Evolutionary conservation across 2,329 filamentous ascomycete genomes (phyloP).

Genomic region (Zasmidium cellare): DNA sequence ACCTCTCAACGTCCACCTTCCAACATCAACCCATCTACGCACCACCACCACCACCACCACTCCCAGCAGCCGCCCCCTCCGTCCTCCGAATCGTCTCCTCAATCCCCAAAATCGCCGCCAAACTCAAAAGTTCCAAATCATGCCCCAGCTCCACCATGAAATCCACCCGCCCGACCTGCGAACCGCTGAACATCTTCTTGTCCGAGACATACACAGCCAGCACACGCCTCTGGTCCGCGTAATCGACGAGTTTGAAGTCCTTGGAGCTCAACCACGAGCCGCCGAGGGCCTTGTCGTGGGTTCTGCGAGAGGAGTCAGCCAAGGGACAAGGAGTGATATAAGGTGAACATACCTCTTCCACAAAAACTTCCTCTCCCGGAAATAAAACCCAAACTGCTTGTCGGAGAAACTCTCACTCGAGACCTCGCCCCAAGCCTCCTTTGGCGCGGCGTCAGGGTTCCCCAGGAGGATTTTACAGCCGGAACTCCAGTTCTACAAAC

Average conservation of each 20-base stretch:
- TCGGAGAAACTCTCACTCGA: not conserved
- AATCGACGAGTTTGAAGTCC: conserved; percentile 9
- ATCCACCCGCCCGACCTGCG: conserved; percentile 4
- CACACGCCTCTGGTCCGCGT: not conserved
- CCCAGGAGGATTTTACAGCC: not conserved
- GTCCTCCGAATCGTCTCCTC: conserved; percentile 2
- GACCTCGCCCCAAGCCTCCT: not conserved
- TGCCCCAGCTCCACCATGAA: conserved; percentile 10
- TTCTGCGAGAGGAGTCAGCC: not conserved
- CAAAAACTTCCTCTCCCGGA: not conserved
- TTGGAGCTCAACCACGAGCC: not conserved
- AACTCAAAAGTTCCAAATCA: conserved; percentile 3
- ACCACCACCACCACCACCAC: not conserved
- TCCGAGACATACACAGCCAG: conserved; percentile 3
- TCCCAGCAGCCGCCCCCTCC: not conserved
- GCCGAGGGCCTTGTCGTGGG: conserved; percentile 1
- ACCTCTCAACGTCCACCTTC: not conserved
- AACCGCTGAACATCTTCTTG: conserved; percentile 2
- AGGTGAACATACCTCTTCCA: not conserved
- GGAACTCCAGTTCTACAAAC: not conserved
- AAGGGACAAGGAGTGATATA: too few relatives aligned
- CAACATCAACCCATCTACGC: not conserved
- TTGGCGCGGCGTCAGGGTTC: not conserved
- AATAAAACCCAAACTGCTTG: not conserved
- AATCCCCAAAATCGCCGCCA: conserved; percentile 5